Base-by-base conservation (phyloP, 2,329 filamentous ascomycete species). In the Sarocladium strictum region DNA sequence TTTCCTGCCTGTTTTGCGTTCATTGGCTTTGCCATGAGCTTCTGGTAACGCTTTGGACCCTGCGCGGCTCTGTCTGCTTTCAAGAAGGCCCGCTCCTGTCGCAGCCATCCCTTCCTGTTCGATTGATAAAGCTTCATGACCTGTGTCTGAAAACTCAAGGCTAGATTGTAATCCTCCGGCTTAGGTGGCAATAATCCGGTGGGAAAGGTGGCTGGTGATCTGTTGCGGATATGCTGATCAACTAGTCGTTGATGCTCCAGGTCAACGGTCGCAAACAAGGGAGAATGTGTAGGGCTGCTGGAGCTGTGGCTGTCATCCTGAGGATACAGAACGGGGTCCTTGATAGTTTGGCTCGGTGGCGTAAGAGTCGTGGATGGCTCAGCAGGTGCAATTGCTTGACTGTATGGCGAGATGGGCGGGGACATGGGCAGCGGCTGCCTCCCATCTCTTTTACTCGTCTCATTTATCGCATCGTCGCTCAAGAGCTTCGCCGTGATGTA, bases 261-360 rank as follows among this genome's bases (percentile, higher is more conserved):
- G 33, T 23, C 54, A 47, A n/a, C 40, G 17, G 32, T 26, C 6
- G 35, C 50, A 27, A 53, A 53, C 7, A 53, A 17, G 9, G 50
- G 33, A n/a, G 50, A 38, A 15, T 38, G 23, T 66, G 57, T 78
- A 2, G 73, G 64, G 5, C 75, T 69, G 43, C 73, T 73, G 11
- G 68, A 60, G 2, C 64, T 68, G 49, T 37, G 61, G 11, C 64
- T 56, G 12, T 81, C 78, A 35, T 74, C 72, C 35, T 62, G 54
- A 10, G 81, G 80, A 59, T 81, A 85, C 29, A 85, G 69, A 32
- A 85, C 81, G 2, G 81, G 81, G 57, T 85, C 82, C 58, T 74
- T 72, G 54, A 75, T 65, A 2, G 59, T 11, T 40, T 68, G 64
- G 38, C 57, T 56, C 21, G 64, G 59, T 17, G 68, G 61, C 14